Conservation (phyloP, 2,329 filamentous ascomycete species). For the Colletotrichum brevisporum region DNA sequence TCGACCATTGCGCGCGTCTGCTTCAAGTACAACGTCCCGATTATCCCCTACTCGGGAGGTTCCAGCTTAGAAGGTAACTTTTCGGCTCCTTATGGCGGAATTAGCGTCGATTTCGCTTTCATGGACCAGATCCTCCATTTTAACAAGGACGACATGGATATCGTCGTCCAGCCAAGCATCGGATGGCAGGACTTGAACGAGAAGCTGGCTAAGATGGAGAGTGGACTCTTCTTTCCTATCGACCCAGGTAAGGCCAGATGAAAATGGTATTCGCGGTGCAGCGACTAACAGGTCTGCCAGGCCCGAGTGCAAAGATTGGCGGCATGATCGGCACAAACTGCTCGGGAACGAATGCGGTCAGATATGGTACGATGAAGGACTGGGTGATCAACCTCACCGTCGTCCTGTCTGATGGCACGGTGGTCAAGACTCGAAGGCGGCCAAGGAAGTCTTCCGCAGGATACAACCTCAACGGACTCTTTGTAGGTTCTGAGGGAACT, state of each 20-base stretch:
- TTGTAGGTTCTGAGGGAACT: slow-evolving; percentile 87
- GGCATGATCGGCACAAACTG: slow-evolving; percentile 88
- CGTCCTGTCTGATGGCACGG: slow-evolving; percentile 81
- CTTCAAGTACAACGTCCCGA: slow-evolving; percentile 83
- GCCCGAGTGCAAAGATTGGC: slow-evolving; percentile 78
- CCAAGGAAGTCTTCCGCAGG: slow-evolving; percentile 86
- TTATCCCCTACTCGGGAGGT: slow-evolving; percentile 89
- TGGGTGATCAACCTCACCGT: slow-evolving; percentile 89
- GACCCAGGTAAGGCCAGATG: slow-evolving; percentile 75
- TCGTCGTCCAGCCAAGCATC: slow-evolving; percentile 91
- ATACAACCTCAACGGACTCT: slow-evolving; percentile 85
- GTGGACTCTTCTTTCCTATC: slow-evolving; percentile 90
- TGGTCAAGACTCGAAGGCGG: slow-evolving; percentile 84
- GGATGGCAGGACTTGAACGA: slow-evolving; percentile 94
- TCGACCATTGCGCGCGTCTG: slow-evolving; percentile 77
- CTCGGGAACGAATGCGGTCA: slow-evolving; percentile 83
- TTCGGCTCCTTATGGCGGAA: slow-evolving; percentile 86
- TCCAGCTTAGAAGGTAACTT: slow-evolving; percentile 93
- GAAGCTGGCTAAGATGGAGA: slow-evolving; percentile 74
- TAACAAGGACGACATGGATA: slow-evolving; percentile 90
- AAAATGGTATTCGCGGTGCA: not conserved
- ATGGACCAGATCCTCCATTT: slow-evolving; percentile 88
- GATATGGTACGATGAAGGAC: slow-evolving; percentile 90
- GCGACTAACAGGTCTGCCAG: slow-evolving; percentile 46
- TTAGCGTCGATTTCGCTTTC: slow-evolving; percentile 89